Base-by-base conservation (phyloP, 495 filamentous ascomycete species). In the Aspergillus homomorphus region DNA sequence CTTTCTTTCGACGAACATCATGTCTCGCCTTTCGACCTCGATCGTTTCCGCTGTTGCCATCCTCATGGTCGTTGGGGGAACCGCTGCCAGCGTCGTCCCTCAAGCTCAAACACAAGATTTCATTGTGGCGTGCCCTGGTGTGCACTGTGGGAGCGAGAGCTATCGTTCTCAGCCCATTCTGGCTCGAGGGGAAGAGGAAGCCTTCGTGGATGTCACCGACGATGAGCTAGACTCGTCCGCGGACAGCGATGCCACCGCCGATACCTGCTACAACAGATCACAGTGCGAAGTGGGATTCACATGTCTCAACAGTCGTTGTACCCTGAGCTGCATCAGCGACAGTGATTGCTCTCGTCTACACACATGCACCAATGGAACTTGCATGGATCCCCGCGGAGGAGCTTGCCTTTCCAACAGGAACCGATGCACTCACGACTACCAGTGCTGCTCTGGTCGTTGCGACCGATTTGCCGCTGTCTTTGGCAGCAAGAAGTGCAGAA, bases 361-460 rank as follows among this genome's bases (percentile, higher is more conserved):
- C 1, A 51, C 24, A 4, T 62, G 60, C 28, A 5, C n/a, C 0
- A 38, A 60, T 41, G 22, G 23, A 5, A 33, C 24, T 30, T 61
- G 59, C 14, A 23, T 18, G n/a, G 43, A 51, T 21, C 28, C 45
- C 23, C 41, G 19, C 38, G 44, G 18, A 9, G 20, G 26, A 7
- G 15, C 20, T 24, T 43, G 54, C 22, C 21, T 48, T 30, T 16
- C 22, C 23, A 54, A 22, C 38, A 53, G 44, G 7, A 56, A 14
- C 3, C 3, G 23, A 19, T 63, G 59, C 50, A 18, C 22, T 28
- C 16, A 44, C 1, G 30, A 62, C 43, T 41, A 49, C n/a, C 53
- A 63, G 14, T 59, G 61, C 43, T 63, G 61, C 43, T 59, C 56
- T n/a, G 57, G 61, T n/a, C 38, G 16, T 42, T 63, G 61, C 44